Evolutionary conservation across 1,284 basidiomycete species (phyloP), one percentile per base, ranked within the genome.

Genomic region (Cutaneotrichosporon mucoides): DNA sequence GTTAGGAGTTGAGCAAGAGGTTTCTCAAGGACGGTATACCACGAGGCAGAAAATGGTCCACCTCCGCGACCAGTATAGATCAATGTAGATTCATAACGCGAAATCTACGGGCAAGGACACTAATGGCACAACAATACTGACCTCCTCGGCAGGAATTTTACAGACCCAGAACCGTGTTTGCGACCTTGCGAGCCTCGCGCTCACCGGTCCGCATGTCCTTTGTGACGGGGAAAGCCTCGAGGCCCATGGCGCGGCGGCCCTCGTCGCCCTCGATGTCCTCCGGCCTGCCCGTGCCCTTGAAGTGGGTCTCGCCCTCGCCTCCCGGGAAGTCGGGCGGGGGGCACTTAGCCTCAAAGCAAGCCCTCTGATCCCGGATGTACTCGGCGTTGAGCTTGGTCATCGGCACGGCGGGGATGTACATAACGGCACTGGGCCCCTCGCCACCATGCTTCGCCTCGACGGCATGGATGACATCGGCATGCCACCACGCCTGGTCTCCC

Each of bases 401-500:
- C 0, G 89, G 89, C 0, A 85, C 85, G 3, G 88, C 85, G 0
- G 88, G 89, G 59, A 90, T 90, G 72, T 91, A 92, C 59, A 92
- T 70, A 33, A 90, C 88, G 1, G 85, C 86, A 0, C 88, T 88
- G 66, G 90, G 87, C 4, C 77, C 78, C 10, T 69, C 65, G 0
- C 90, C 89, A 7, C 66, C 69, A 70, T 90, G 88, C 33, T 80
- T 72, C 5, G 70, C 62, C 70, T 91, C 89, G 37, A 91, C 88
- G 0, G 86, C 83, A 71, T 91, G 89, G 8, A 90, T 82, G 35
- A 82, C 79, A 70, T 90, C 86, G 68, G 86, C 88, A 72, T 92
- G 90, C 90, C 90, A 90, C 67, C 86, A 88, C 0, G 88, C 86
- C 68, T 88, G 85, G 71, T 90, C 88, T 0, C 89, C 89, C 0